phyloP scores from a whole-genome alignment of 1,284 basidiomycete species.

The Pascua guehoae region DNA sequence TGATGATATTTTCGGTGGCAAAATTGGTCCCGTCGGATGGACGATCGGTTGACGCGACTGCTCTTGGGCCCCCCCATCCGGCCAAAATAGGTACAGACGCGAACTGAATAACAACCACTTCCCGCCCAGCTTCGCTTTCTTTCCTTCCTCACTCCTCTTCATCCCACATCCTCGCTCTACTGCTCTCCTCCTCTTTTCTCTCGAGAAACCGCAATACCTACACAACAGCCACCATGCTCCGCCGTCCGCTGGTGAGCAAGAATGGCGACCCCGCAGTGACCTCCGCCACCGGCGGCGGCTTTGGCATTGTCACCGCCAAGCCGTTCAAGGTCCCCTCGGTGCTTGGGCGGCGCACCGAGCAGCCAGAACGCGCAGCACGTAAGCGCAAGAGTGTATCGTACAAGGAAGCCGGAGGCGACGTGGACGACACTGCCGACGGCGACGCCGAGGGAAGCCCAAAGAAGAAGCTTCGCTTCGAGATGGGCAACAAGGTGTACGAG shows the following conservation, averaged over 20 bases:
- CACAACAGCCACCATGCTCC: constrained; percentile 26
- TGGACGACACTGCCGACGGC: constrained; percentile 57
- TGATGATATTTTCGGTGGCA: constrained; percentile 3
- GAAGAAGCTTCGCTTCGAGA: constrained; percentile 54
- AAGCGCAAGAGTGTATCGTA: constrained; percentile 82
- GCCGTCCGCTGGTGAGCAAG: constrained; percentile 23
- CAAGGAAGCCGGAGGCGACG: constrained; percentile 56
- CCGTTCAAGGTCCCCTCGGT: constrained; percentile 72
- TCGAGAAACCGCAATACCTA: neutral
- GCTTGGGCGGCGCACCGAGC: constrained; percentile 53
- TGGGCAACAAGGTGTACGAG: constrained; percentile 51
- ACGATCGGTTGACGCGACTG: constrained; percentile 20
- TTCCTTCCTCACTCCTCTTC: neutral
- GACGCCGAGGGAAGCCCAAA: constrained; percentile 52
- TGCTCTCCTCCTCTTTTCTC: neutral
- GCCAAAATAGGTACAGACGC: constrained; percentile 3
- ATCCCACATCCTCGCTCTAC: neutral
- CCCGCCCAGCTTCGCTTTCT: neutral
- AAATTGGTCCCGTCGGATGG: constrained; percentile 14
- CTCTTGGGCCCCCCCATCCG: constrained; percentile 1
- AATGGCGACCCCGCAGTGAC: constrained; percentile 33
- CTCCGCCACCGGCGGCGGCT: constrained; percentile 44
- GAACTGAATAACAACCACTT: neutral
- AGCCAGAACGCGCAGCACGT: constrained; percentile 62
- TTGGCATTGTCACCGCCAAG: constrained; percentile 50